Base-by-base conservation (phyloP, 225 moss, liverwort and hornwort genomes). In the Ulota crispa region DNA sequence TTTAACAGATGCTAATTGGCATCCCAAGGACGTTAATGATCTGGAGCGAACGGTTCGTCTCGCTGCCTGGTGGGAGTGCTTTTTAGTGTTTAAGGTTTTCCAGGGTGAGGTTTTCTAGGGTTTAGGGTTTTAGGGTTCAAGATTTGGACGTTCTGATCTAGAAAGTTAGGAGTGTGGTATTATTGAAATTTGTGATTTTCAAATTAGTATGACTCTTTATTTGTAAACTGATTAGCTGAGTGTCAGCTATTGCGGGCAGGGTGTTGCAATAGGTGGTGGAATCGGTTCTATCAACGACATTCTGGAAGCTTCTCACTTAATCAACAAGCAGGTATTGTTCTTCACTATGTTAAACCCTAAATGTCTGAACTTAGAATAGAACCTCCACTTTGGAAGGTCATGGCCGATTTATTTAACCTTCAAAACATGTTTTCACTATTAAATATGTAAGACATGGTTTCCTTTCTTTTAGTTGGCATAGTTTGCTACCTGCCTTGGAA, bases 231-330 rank as follows among this genome's bases (percentile, higher is more conserved):
- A 70, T 81, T 50, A 73, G 62, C 52, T 80, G 79, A 34, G n/a
- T 27, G 50, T 64, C 20, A 59, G 60, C n/a, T 21, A 47, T 70
- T 85, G 67, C 82, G 42, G 70, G 24, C 82, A 99, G 96, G 96
- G 99, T 73, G 99, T 99, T 73, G 93, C 94, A 70, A 94, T 99
- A 76, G 99, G 99, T 62, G 99, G 99, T 60, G 96, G 96, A 74
- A 99, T 99, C 42, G 99, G 99, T 56, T 99, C 96, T 71, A 96
- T 99, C 12, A 86, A 89, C 75, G 99, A 99, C 68, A 92, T 92
- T 81, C 78, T 96, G 76, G 93, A 92, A 93, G 99, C 95, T 47
- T 90, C 94, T 73, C 82, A 92, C 70, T 79, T 99, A 64, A 73
- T 99, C 50, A 84, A 70, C 72, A 91, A 89, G 52, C 62, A 92